Percentiles rank a stretch among this genome's conserved stretches.
These are phyloP conservation scores for Apiospora marii DNA, from an alignment of 2,329 filamentous ascomycete genomes.

Conservation along the genomic window DNA sequence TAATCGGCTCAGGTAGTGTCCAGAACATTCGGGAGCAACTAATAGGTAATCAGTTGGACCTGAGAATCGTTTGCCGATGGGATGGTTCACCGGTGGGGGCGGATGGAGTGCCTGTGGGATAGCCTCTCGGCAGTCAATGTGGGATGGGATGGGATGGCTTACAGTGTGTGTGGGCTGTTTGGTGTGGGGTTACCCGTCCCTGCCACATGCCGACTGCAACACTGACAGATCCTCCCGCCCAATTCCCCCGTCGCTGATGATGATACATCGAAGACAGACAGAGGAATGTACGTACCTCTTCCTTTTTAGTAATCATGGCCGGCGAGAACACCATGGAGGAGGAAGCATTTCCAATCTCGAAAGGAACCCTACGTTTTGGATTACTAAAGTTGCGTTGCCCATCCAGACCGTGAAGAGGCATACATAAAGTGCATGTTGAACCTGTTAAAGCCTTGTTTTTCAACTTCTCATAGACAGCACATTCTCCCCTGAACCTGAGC, in stretches of 20 bases:
- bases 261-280: neutral
- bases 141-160: conserved; percentile 9
- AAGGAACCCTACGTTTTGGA: neutral
- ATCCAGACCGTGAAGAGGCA: neutral
- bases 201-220: neutral
- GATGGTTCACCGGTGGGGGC: neutral
- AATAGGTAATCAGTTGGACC: too few relatives aligned
- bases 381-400: neutral
- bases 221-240: neutral
- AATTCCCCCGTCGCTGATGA: neutral
- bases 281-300: neutral
- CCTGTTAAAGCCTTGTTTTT: neutral
- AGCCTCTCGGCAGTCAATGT: neutral
- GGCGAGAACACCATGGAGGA: neutral
- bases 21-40: neutral
- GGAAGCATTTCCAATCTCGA: neutral
- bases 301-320: neutral
- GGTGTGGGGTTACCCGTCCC: neutral
- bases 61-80: neutral
- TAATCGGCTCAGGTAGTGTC: neutral
- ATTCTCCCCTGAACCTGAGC: neutral
- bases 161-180: neutral
- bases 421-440: neutral
- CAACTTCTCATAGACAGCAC: neutral
- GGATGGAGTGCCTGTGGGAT: neutral